Base-by-base conservation (phyloP, 108 stramenopile genomes). In the Seminavis robusta region DNA sequence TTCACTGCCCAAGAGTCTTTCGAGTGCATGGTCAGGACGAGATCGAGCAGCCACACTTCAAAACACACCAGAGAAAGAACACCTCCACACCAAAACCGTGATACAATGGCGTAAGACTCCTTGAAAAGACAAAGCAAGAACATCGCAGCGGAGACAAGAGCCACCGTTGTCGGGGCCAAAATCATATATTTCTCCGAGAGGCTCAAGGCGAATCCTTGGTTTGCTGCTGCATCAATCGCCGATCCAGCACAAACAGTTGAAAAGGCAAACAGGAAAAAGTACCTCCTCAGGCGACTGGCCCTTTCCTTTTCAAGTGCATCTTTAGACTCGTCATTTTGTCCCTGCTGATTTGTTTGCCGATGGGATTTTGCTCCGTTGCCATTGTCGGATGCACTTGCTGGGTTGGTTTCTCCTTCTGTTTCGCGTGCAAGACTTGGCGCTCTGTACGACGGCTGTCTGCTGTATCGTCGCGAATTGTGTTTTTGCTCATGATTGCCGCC, bases 1-100 rank as follows among this genome's bases (percentile, higher is more conserved):
- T 79, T 79, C 23, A 79, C 78, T 6, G 78, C 78, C 69, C 73
- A 79, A 4, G 73, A 71, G 11, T 59, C 59, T 25, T 71, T 65
- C 10, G 61, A 68, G 31, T 74, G 73, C 73, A 74, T 67, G 7
- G 73, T 67, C 4, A 79, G 24, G 11, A 79, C 53, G 15, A 79
- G 43, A 40, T 71, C 47, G 9, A 36, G 44, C 17, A 79, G 17
- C 65, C 73, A 79, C 7, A 73, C 19, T 4, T 32, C 48, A 51
- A 74, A 74, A 36, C 34, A 47, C 1, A 71, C 20, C 0, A 74
- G 28, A 0, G 78, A 70, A 15, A 69, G 29, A 20, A 74, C 9
- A 17, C 69, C 69, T 15, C 78, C 78, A 46, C 62, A 36, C 25
- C 61, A 62, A 13, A 74, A 49, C 8, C 48, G 40, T 19, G 61